Evolutionary conservation across 345 rosid genomes (phyloP), one percentile per base, ranked within the genome.

Genomic region (Aurinia saxatilis): DNA sequence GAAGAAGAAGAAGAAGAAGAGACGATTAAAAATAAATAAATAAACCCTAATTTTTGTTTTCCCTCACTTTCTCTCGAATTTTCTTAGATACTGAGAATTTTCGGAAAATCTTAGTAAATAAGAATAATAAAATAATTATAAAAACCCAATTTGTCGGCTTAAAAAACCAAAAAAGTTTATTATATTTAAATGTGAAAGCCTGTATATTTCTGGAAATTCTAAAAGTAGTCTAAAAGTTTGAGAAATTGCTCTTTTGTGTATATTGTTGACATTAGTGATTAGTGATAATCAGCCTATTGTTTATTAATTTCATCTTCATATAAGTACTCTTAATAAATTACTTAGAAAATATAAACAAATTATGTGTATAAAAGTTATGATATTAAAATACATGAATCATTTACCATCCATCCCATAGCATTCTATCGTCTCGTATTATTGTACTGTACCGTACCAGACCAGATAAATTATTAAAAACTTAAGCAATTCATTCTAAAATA

Each of bases 11-110:
- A n/a, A n/a, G n/a, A n/a, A n/a, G n/a, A n/a, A n/a, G n/a, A n/a
- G n/a, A n/a, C n/a, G 25, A 50, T 30, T 45, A 25, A 13, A 21
- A 39, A 39, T 10, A 8, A 29, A 13, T 2, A 27, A 39, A 30
- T 12, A 53, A 65, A 53, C 55, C 68, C 68, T 50, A 39, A 2
- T 1, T 4, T 16, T 31, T 50, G 31, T 50, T 50, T n/a, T n/a
- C 19, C 19, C 60, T 19, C 60, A 68, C 30, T 50, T 49, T 51
- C 60, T 60, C 67, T 42, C 61, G 60, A 19, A n/a, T 67, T 49
- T 57, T 3, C 12, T 15, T 13, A 18, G 35, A 16, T 30, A 4
- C 8, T 10, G 31, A 5, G 8, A 21, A 42, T 31, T 2, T 17
- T 37, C 14, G 31, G 11, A 40, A 64, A 34, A 1, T 11, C 48